These are phyloP conservation scores for Polytrichum commune DNA, from an alignment of 225 moss, liverwort and hornwort genomes.

Conservation along the genomic window DNA sequence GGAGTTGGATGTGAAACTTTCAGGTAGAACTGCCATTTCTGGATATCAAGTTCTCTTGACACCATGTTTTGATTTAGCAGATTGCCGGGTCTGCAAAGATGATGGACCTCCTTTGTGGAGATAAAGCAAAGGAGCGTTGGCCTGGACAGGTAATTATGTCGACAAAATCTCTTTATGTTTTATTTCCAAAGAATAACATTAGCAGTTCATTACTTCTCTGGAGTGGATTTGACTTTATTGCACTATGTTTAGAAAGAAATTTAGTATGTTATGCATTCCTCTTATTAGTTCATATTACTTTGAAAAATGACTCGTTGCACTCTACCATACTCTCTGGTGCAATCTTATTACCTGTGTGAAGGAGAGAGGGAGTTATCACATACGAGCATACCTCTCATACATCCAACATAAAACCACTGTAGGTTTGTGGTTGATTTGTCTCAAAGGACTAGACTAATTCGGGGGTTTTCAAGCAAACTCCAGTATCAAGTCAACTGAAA, in stretches of 20 bases:
- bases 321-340: background rate
- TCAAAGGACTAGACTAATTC: too few species aligned
- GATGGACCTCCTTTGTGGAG: constrained; percentile 78
- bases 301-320: background rate
- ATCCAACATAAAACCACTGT: too few species aligned
- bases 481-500: too few species aligned
- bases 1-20: background rate
- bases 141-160: constrained; percentile 59
- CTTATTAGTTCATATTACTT: background rate
- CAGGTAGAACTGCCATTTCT: background rate
- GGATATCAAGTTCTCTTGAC: background rate
- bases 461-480: too few species aligned
- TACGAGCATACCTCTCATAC: too few species aligned
- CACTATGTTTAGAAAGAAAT: background rate
- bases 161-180: background rate
- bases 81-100: constrained; percentile 81
- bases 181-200: background rate
- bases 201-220: background rate
- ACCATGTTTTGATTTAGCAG: constrained; percentile 23
- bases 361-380: too few species aligned
- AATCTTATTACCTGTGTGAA: background rate
- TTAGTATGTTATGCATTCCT: too few species aligned
- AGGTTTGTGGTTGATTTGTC: too few species aligned
- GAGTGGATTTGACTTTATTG: background rate
- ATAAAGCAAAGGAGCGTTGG: constrained; percentile 63